These are phyloP conservation scores for Funneliformis mosseae DNA, from an alignment of 192 early-diverging fungal species.

Conservation along the genomic window DNA sequence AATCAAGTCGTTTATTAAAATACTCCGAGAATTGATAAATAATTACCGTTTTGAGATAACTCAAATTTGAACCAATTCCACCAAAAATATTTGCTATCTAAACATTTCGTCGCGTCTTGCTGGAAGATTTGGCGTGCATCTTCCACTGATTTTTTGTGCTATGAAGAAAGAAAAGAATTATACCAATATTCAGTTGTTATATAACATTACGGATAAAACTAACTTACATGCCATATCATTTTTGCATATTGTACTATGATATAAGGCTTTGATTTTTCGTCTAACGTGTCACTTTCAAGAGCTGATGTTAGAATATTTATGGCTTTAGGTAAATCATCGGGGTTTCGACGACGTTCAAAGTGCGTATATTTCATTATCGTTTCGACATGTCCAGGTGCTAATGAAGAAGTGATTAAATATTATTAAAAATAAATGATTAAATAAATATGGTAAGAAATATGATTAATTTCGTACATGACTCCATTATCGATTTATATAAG, in stretches of 20 bases:
- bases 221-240: constrained; percentile 50
- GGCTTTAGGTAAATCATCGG: constrained; percentile 43
- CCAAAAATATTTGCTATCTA: constrained; percentile 58
- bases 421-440: not conserved
- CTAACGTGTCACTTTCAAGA: constrained; percentile 40
- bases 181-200: not conserved
- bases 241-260: constrained; percentile 57
- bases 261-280: constrained; percentile 55
- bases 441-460: not conserved
- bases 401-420: not conserved
- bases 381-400: constrained; percentile 71
- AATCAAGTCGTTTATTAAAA: not conserved
- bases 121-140: constrained; percentile 53
- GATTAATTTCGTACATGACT: constrained; percentile 45
- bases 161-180: not conserved
- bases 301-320: constrained; percentile 41
- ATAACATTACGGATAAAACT: not conserved
- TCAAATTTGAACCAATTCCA: constrained; percentile 67
- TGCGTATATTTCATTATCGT: constrained; percentile 62
- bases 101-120: constrained; percentile 45
- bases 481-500: constrained; percentile 60
- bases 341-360: constrained; percentile 63
- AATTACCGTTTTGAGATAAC: constrained; percentile 55
- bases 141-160: constrained; percentile 36
- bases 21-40: not conserved